phyloP scores from a whole-genome alignment of 805 yeast species.

The Brettanomyces custersianus region DNA sequence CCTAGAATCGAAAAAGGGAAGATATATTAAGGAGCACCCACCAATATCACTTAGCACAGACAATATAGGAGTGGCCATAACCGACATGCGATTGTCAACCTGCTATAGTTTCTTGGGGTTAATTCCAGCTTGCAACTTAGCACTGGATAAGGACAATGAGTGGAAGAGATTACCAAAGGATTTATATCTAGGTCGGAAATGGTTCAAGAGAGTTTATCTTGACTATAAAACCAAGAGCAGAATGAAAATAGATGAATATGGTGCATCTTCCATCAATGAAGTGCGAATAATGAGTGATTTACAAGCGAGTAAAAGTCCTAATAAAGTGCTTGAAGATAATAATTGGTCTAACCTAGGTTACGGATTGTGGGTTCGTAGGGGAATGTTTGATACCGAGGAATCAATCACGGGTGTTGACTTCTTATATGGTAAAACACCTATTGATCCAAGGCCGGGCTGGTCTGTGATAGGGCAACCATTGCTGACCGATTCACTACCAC shows the following conservation, averaged over 20 bases:
- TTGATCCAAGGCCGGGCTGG: conserved; percentile 78
- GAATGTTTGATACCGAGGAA: conserved; percentile 22
- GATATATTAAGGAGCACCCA: too few relatives aligned
- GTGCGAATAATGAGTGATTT: not conserved
- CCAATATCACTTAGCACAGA: too few relatives aligned
- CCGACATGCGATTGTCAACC: conserved; percentile 1
- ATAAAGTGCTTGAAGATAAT: not conserved
- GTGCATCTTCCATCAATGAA: not conserved
- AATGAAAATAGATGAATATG: not conserved
- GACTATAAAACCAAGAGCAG: not conserved
- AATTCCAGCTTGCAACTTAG: not conserved
- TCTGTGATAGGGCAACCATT: conserved; percentile 18
- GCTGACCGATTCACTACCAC: conserved; percentile 2
- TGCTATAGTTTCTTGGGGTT: conserved; percentile 1
- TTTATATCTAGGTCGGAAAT: not conserved
- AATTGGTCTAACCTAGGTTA: conserved; percentile 13
- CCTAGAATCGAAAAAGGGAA: too few relatives aligned
- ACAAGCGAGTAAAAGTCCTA: too few relatives aligned
- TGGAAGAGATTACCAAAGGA: conserved; percentile 4
- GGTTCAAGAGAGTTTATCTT: conserved; percentile 2
- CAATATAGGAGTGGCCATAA: too few relatives aligned
- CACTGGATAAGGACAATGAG: not conserved
- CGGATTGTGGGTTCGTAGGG: conserved; percentile 58
- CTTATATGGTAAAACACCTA: conserved; percentile 63
- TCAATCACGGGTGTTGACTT: conserved; percentile 56